Evolutionary conservation across 768 basidiomycete species (phyloP), one percentile per base, ranked within the genome.

Genomic region (Aureoboletus auriporus): DNA sequence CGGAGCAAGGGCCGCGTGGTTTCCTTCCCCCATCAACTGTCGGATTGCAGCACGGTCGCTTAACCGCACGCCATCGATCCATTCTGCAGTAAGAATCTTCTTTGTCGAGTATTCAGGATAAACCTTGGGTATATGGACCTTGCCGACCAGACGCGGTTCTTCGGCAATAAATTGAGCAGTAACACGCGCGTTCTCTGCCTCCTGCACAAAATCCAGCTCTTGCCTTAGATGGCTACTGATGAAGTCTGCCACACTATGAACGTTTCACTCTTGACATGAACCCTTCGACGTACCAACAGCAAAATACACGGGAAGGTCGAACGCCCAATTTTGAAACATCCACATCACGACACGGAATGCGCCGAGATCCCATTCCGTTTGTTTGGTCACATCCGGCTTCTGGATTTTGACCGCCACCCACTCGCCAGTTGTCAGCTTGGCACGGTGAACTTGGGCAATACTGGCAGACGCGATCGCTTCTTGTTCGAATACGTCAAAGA

Each of bases 331-430:
- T 56, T 88, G 83, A 54, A 84, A 88, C 61, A 83, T 73, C 84
- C 84, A 88, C 84, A 88, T 88, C 3, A 86, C 84, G 5, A 72
- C 54, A n/a, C 79, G 69, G 60, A 81, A 89, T 4, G 78, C 81
- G 28, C 75, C 82, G 11, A 93, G 70, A 60, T 93, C 90, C 80
- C 85, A 91, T 53, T 89, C 83, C 71, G 88, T 84, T 69, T 96
- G 93, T 56, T 79, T 89, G 43, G 75, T 76, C 6, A 97, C 89
- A 30, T 83, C 86, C 3, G 91, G 92, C 59, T 94, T 95, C 71
- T 96, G 92, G 17, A 90, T 75, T 70, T 97, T 97, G 52, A 97
- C 93, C 0, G 93, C 94, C 2, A 97, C 93, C 79, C 85, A 86
- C 31, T 77, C 71, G 29, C 66, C 69, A 17, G 49, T 64, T 54